phyloP scores from a whole-genome alignment of 2,329 filamentous ascomycete species.

The Aspergillus candidus region DNA sequence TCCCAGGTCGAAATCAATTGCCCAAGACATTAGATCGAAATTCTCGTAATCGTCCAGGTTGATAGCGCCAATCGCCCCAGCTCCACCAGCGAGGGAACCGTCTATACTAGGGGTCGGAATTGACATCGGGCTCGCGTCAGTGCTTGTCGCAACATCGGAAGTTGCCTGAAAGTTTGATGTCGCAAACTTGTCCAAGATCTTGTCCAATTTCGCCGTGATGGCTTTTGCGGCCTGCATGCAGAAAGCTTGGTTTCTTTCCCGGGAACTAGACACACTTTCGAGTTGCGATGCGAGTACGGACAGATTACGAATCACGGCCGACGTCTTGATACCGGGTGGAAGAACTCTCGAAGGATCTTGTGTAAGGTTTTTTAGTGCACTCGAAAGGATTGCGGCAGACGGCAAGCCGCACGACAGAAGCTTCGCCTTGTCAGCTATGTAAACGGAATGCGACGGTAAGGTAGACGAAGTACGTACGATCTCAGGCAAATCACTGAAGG shows the following conservation, averaged over 20 bases:
- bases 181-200: constrained; percentile 5
- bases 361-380: constrained; percentile 4
- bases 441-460: background rate
- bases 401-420: constrained; percentile 10
- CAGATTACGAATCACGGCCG: constrained; percentile 9
- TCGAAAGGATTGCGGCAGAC: constrained; percentile 7
- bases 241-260: constrained; percentile 8
- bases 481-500: constrained; percentile 8
- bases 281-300: constrained; percentile 11
- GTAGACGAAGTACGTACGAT: constrained; percentile 5
- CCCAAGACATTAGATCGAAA: background rate
- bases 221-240: constrained; percentile 10
- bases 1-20: background rate
- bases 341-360: constrained; percentile 5
- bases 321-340: constrained; percentile 7
- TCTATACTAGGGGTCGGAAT: constrained; percentile 4
- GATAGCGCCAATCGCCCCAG: constrained; percentile 7
- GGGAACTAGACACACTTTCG: constrained; percentile 5
- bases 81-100: constrained; percentile 4
- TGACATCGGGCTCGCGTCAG: background rate
- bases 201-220: constrained; percentile 9
- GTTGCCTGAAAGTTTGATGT: background rate
- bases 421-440: constrained; percentile 3
- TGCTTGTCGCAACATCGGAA: background rate
- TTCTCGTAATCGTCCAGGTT: constrained; percentile 5